These are phyloP conservation scores for Mortierella sp. DNA, from an alignment of 371 early-diverging fungal species.

Conservation along the genomic window DNA sequence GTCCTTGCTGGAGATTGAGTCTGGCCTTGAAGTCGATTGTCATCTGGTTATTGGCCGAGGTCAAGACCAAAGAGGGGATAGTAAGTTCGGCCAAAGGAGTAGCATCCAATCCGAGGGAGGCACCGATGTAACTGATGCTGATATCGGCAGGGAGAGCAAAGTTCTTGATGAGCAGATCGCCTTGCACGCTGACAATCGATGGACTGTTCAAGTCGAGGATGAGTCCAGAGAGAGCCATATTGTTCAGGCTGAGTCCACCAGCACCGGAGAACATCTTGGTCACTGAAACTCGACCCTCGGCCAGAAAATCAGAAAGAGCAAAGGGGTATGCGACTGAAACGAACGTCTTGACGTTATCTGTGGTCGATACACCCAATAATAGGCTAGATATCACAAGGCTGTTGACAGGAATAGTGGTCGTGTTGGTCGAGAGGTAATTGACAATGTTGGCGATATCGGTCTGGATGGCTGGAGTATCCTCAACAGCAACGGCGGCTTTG, in stretches of 20 bases:
- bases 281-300: constrained; percentile 22
- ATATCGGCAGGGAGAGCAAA: constrained; percentile 49
- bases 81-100: constrained; percentile 35
- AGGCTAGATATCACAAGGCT: constrained; percentile 42
- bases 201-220: constrained; percentile 53
- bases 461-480: constrained; percentile 44
- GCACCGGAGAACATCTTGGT: constrained; percentile 32
- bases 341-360: constrained; percentile 49
- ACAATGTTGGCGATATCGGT: constrained; percentile 47
- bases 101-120: constrained; percentile 41
- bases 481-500: constrained; percentile 34
- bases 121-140: constrained; percentile 52
- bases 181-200: constrained; percentile 37
- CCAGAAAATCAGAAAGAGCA: constrained; percentile 30
- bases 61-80: constrained; percentile 37
- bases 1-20: constrained; percentile 35
- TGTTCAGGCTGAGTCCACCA: constrained; percentile 44
- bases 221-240: constrained; percentile 30
- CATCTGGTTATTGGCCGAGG: constrained; percentile 38
- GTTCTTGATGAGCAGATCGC: constrained; percentile 34
- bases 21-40: constrained; percentile 37
- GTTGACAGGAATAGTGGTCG: constrained; percentile 36
- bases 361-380: constrained; percentile 41
- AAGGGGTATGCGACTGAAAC: constrained; percentile 29
- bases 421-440: constrained; percentile 42